Conservation (phyloP, 148 eudicot genomes). For the Vaccinium darrowii region DNA sequence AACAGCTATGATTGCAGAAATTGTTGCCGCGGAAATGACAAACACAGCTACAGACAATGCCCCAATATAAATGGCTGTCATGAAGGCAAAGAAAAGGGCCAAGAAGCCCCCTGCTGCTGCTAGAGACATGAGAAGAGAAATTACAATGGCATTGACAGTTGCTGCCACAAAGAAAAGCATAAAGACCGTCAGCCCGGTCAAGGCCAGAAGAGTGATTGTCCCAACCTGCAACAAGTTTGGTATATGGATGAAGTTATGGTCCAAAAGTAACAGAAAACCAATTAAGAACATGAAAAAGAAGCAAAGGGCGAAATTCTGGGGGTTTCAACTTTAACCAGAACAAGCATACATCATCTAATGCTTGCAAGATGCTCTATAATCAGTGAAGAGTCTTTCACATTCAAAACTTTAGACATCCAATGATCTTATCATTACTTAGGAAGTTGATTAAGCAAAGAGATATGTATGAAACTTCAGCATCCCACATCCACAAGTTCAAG, state of each 20-base stretch:
- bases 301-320: neutral
- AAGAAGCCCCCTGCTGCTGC: constrained; percentile 86
- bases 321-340: neutral
- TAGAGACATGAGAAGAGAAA: constrained; percentile 71
- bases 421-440: neutral
- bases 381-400: neutral
- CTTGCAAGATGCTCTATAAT: neutral
- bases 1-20: constrained; percentile 53
- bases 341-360: neutral
- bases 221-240: constrained; percentile 57
- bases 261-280: neutral
- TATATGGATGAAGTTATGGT: neutral
- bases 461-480: neutral
- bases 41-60: constrained; percentile 65
- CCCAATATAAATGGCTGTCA: constrained; percentile 65
- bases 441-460: neutral
- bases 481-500: neutral
- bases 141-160: constrained; percentile 64
- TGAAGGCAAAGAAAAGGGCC: constrained; percentile 81
- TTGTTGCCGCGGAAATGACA: constrained; percentile 63
- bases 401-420: neutral
- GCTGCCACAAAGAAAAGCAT: constrained; percentile 75
- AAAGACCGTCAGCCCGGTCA: constrained; percentile 65
- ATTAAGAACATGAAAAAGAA: neutral
- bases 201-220: constrained; percentile 50